phyloP scores from a whole-genome alignment of 441 rosid genomes.

The Hura crepitans region DNA sequence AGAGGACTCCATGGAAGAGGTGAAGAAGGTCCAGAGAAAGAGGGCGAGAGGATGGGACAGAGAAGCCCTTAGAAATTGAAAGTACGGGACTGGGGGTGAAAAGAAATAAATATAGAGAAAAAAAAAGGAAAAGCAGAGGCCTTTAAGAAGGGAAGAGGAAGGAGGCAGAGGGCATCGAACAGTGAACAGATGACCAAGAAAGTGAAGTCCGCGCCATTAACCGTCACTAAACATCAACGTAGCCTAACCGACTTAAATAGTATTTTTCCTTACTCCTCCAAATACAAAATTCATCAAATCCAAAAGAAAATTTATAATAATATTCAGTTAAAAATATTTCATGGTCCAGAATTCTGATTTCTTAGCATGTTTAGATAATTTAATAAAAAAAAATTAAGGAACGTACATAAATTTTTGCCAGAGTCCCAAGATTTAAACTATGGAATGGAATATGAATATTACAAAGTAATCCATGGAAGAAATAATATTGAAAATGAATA shows the following conservation, averaged over 20 bases:
- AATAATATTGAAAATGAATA: no score
- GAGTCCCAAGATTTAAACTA: no score
- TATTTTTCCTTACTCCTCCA: no score
- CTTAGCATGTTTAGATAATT: neutral
- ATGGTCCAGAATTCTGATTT: no score
- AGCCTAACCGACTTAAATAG: neutral
- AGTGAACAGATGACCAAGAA: neutral
- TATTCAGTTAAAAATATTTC: no score
- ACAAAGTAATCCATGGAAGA: no score
- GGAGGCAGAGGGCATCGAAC: neutral
- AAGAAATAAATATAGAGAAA: neutral
- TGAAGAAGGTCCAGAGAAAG: neutral
- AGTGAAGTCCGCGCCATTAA: conserved; percentile 2
- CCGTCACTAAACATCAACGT: neutral
- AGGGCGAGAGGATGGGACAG: neutral
- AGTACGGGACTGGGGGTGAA: neutral
- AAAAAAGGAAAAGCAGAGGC: neutral
- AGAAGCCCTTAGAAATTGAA: neutral
- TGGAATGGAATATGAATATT: no score
- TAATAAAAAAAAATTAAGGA: neutral
- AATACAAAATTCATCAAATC: no score
- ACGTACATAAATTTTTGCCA: neutral
- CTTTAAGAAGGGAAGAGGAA: neutral
- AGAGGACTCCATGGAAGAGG: conserved; percentile 25
- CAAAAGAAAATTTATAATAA: no score